These are phyloP conservation scores for Clitopilus passeckerianus DNA, from an alignment of 768 basidiomycete species.

Conservation along the genomic window DNA sequence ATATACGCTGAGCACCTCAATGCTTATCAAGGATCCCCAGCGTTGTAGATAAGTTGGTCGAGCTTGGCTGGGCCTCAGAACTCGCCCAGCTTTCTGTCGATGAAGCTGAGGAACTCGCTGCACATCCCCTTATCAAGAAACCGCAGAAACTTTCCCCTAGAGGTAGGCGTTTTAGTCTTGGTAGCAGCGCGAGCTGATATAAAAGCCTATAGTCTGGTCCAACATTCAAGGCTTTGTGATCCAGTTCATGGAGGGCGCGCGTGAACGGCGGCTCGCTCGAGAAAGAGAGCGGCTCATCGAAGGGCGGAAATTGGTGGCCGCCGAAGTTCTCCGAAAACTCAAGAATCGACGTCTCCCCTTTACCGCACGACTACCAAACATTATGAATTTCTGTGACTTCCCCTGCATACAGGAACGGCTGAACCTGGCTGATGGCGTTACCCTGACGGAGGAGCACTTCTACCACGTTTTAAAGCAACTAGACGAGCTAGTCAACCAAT, in stretches of 20 bases:
- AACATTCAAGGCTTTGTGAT: not conserved
- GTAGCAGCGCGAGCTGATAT: no score
- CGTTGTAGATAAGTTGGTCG: not conserved
- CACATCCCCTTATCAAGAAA: not conserved
- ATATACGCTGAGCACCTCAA: not conserved
- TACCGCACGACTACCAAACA: not conserved
- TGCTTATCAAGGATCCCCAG: not conserved
- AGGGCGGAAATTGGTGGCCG: not conserved
- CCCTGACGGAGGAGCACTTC: not conserved
- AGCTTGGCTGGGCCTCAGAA: not conserved
- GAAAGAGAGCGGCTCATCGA: not conserved
- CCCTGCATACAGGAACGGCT: not conserved
- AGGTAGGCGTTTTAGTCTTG: not conserved
- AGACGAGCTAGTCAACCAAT: not conserved
- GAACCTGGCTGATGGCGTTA: not conserved
- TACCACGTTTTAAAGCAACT: not conserved
- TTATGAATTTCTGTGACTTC: not conserved
- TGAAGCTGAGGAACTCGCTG: not conserved
- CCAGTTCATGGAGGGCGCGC: not conserved
- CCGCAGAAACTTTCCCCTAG: not conserved
- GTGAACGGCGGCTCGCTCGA: not conserved
- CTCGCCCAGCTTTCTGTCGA: not conserved
- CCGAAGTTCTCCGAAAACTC: not conserved
- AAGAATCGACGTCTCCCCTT: not conserved
- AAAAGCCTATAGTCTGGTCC: not conserved